Base-by-base conservation (phyloP, 1,139 yeast species). In the Blastobotrys indianensis region DNA sequence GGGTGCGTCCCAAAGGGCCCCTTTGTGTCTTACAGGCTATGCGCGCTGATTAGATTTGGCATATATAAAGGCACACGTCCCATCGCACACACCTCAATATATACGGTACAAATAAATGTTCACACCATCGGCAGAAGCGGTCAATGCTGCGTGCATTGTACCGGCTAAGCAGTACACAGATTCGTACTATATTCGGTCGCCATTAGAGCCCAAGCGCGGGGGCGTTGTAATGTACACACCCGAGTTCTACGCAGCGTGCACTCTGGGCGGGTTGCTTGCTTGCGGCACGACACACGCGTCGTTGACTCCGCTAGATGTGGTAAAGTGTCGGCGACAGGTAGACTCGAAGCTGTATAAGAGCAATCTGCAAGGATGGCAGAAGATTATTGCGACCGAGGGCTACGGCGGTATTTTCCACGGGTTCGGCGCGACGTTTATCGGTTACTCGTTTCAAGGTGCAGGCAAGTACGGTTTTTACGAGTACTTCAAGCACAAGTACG, bases 391-490 rank as follows among this genome's bases (percentile, higher is more conserved):
- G 57, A 74, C 81, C 23, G 82, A 79, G 63, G 97, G 97, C 32
- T 45, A 71, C 41, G 79, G 78, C 49, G 88, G 86, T 42, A 72
- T 88, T 49, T 83, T 79, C 67, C 82, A 94, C 13, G 97, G 97
- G 58, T 63, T 86, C 55, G 94, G 95, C 38, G 96, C 97, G 38
- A 90, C 97, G 2, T 78, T 84, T 54, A 74, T 88, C 52, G 97
- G 97, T 34, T 90, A 90, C 69, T 82, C 95, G 9, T 71, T 87
- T 59, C 97, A 90, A 70, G 97, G 97, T 60, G 95, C 95, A 49
- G 95, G 95, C 59, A 90, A 90, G 69, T 90, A 90, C 68, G 97
- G 97, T 37, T 82, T 87, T 66, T 90, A 90, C 68, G 97, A 90
- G 68, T 76, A 72, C 58, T 90, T 88, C 75, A 90, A 90, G 69